Conservation (phyloP, 768 basidiomycete species). For the Brasilioporus rufonigricans region DNA sequence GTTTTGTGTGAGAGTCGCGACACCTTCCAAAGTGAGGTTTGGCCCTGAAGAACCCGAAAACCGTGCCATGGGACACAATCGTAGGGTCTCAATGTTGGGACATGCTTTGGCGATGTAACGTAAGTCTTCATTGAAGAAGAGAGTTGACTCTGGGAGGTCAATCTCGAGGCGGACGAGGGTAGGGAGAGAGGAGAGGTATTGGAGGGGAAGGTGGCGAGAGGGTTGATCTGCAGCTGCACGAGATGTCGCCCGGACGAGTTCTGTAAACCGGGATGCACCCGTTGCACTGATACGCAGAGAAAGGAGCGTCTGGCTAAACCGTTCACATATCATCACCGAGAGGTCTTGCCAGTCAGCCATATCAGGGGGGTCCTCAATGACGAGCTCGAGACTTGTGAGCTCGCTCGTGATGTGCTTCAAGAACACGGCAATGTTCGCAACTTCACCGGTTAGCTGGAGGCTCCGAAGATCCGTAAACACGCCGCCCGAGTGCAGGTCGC, state of each 20-base stretch:
- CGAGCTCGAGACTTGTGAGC: slow-evolving; percentile 67
- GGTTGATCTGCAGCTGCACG: slow-evolving; percentile 55
- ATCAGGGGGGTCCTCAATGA: slow-evolving; percentile 78
- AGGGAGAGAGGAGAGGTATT: slow-evolving; percentile 53
- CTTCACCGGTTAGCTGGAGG: slow-evolving; percentile 69
- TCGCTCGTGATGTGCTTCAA: slow-evolving; percentile 64
- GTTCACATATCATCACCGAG: slow-evolving; percentile 58
- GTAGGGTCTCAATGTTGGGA: slow-evolving; percentile 66
- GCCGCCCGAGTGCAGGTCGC: slow-evolving; percentile 52
- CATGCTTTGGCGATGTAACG: slow-evolving; percentile 56
- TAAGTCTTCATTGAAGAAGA: slow-evolving; percentile 63
- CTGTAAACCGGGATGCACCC: slow-evolving; percentile 73
- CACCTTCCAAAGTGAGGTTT: slow-evolving; percentile 62
- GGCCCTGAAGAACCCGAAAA: slow-evolving; percentile 54
- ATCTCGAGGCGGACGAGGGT: slow-evolving; percentile 63
- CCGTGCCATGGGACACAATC: slow-evolving; percentile 64
- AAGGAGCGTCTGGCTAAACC: slow-evolving; percentile 58
- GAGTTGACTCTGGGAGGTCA: slow-evolving; percentile 73
- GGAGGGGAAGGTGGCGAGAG: slow-evolving; percentile 58
- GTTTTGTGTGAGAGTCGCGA: slow-evolving; percentile 53
- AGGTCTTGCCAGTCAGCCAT: slow-evolving; percentile 75
- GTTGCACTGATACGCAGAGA: slow-evolving; percentile 62
- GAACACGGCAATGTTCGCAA: slow-evolving; percentile 68
- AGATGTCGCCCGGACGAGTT: slow-evolving; percentile 75
- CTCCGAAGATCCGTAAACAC: slow-evolving; percentile 58